These are phyloP conservation scores for Lipomyces yamadae DNA, from an alignment of 805 yeast species.

Conservation along the genomic window DNA sequence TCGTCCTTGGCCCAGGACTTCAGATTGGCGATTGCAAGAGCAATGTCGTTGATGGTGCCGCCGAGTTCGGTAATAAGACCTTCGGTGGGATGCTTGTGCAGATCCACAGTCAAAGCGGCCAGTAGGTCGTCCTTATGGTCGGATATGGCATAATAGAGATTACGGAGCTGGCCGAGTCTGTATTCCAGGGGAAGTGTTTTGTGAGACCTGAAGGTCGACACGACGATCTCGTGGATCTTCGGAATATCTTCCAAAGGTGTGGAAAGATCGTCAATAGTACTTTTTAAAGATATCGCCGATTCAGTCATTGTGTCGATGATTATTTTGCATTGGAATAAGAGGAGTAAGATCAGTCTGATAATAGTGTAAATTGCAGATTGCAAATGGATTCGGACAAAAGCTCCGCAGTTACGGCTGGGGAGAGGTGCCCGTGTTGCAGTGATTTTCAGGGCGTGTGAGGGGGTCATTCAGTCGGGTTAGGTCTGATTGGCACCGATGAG, in stretches of 20 bases:
- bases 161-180: slow-evolving; percentile 67
- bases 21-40: slow-evolving; percentile 62
- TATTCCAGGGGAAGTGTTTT: slow-evolving; percentile 58
- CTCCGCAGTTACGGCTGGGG: neutral
- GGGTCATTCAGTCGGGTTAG: too few relatives aligned
- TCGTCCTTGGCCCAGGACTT: slow-evolving; percentile 65
- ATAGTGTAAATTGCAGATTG: neutral
- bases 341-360: too few relatives aligned
- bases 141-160: slow-evolving; percentile 64
- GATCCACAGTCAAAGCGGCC: slow-evolving; percentile 67
- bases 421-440: neutral
- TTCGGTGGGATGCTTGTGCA: slow-evolving; percentile 68
- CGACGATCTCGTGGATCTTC: slow-evolving; percentile 51
- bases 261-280: neutral
- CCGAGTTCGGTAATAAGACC: slow-evolving; percentile 63
- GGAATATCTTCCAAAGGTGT: slow-evolving; percentile 55
- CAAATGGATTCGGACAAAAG: neutral
- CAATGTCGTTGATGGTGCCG: slow-evolving; percentile 58
- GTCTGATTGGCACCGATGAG: too few relatives aligned
- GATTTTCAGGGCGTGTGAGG: neutral
- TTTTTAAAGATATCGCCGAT: neutral
- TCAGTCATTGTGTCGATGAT: neutral
- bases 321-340: too few relatives aligned
- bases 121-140: slow-evolving; percentile 62
- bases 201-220: slow-evolving; percentile 51